Evolutionary conservation across 1,284 basidiomycete species (phyloP), one percentile per base, ranked within the genome.

Genomic region (Cutaneotrichosporon cutaneum): DNA sequence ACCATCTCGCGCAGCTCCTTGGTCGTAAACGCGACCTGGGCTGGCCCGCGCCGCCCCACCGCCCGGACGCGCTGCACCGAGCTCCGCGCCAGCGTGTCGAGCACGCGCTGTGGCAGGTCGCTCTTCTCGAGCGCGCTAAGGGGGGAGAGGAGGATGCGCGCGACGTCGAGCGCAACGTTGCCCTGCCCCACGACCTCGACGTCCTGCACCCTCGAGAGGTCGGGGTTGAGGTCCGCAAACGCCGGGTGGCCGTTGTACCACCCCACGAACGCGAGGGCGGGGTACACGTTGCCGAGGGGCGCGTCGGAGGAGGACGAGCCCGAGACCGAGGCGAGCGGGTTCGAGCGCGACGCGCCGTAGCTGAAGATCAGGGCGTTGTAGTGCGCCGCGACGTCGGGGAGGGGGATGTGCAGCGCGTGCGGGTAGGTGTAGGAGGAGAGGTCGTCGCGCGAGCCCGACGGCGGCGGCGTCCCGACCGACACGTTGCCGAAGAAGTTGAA

Each of bases 201-300:
- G 66, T 93, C 88, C 6, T 82, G 75, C 0, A 86, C 78, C 33
- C 82, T 82, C 35, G 86, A 82, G 0, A 97, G 83, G 45, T 79
- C 69, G 2, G 77, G 73, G 0, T 68, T 61, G 14, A 86, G 70
- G 26, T 79, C 84, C 1, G 72, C 68, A 27, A 78, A 80, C 39
- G 83, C 82, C 1, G 94, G 94, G 77, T 99, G 94, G 47, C 87
- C 88, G 39, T 96, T 99, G 81, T 99, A 99, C 95, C 95, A 99
- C 71, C 94, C 90, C 2, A 99, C 95, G 57, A 99, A 82, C 1
- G 87, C 87, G 4, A 97, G 83, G 0, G 94, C 94, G 1, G 92
- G 86, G 1, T 88, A 78, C 65, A 90, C 90, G 64, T 85, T 76
- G 0, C 54, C n/a, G 4, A 84, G 71, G 5, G 82, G 59, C 67